Base-by-base conservation (phyloP, 2,329 filamentous ascomycete species). In the Ilyonectria sp. region DNA sequence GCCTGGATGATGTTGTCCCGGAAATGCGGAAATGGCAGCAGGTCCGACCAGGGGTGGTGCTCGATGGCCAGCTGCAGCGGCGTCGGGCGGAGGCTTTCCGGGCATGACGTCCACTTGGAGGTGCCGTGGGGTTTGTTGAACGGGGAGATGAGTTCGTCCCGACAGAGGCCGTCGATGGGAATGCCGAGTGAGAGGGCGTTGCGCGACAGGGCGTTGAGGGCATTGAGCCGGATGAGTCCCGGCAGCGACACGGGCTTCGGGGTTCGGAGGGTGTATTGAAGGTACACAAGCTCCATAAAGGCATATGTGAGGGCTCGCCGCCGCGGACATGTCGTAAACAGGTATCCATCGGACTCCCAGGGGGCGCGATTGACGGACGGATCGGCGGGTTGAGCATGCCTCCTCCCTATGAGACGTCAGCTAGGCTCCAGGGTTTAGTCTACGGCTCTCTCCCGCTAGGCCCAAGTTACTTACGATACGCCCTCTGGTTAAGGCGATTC, bases 41-140 rank as follows among this genome's bases (percentile, higher is more conserved):
- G 61, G 49, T 71, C 69, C 6, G 68, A 50, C 69, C 67, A 71
- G 2, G 67, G 69, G 35, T 71, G 69, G n/a, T 71, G 69, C 13
- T 23, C 26, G 9, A 69, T 26, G 5, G 52, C 35, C 15, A 33
- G 35, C 26, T 71, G 67, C 40, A 2, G 60, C 26, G 2, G 5
- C 26, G 69, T 69, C 19, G 63, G 63, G 13, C 21, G 37, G 13
- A 65, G 63, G 13, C n/a, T 67, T 8, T 50, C 50, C 7, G 63
- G 44, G 43, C 57, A 65, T 3, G 50, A 35, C 29, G 26, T 11
- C 54, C 11, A 17, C 19, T 21, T 11, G 49, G 50, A 8, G 29
- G 37, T 7, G 23, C 10, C 23, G 23, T 31, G 50, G 56, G 4
- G 50, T 52, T 29, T 19, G 17, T 57, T 65, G 46, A 58, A 67